Evolutionary conservation across 1,284 basidiomycete genomes (phyloP).

Genomic region (Blastosporella zonata): DNA sequence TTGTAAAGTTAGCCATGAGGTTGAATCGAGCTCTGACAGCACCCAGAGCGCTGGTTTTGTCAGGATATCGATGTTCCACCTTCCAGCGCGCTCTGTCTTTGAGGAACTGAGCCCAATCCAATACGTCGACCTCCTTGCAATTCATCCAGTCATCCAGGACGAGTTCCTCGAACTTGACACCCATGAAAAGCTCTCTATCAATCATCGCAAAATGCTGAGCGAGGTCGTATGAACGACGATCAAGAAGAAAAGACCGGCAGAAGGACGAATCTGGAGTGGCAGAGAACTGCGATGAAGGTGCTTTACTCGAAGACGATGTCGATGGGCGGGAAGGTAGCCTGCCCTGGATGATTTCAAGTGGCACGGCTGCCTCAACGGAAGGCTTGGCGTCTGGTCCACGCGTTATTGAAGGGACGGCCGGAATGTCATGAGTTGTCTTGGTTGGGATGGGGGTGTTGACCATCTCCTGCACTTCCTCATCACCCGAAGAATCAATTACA

Average conservation of each 20-base stretch:
- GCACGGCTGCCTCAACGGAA: slow-evolving; percentile 57
- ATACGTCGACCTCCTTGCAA: slow-evolving; percentile 62
- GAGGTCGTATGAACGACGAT: slow-evolving; percentile 56
- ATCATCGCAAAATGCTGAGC: slow-evolving; percentile 85
- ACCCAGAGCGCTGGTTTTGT: slow-evolving; percentile 68
- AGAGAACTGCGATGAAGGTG: slow-evolving; percentile 27
- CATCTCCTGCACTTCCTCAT: slow-evolving; percentile 12
- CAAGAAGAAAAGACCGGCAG: slow-evolving; percentile 68
- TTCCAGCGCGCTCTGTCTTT: slow-evolving; percentile 74
- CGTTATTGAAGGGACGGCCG: slow-evolving; percentile 28
- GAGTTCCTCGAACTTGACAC: slow-evolving; percentile 81
- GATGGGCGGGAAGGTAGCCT: slow-evolving; percentile 41
- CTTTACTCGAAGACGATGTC: slow-evolving; percentile 24
- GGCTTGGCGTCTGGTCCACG: slow-evolving; percentile 46
- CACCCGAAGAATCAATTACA: slow-evolving; percentile 6
- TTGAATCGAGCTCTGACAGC: slow-evolving; percentile 88
- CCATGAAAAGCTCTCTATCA: slow-evolving; percentile 82
- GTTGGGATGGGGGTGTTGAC: slow-evolving; percentile 32
- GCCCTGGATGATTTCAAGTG: slow-evolving; percentile 62
- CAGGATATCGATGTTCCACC: slow-evolving; percentile 50
- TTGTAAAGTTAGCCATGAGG: slow-evolving; percentile 79
- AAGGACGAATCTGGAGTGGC: slow-evolving; percentile 32
- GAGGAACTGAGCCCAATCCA: slow-evolving; percentile 82
- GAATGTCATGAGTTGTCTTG: slow-evolving; percentile 26
- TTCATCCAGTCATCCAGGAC: slow-evolving; percentile 68